Evolutionary conservation across 192 early-diverging fungal genomes (phyloP).

Genomic region (Linderina pennispora): DNA sequence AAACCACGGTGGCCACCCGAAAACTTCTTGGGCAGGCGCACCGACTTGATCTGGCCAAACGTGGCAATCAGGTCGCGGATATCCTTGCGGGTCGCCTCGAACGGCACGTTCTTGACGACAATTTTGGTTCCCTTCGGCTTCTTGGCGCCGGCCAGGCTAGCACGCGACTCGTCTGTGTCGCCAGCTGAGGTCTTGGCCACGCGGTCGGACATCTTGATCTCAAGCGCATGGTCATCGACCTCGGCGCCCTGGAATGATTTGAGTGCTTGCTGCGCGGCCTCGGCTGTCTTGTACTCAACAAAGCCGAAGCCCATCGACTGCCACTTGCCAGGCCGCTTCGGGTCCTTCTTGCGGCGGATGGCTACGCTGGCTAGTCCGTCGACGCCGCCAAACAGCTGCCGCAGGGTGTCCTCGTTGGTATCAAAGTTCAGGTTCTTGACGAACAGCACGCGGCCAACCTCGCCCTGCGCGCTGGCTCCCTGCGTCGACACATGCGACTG

Average conservation of each 20-base stretch:
- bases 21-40: slow-evolving; percentile 92
- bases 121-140: slow-evolving; percentile 76
- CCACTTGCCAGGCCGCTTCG: slow-evolving; percentile 69
- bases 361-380: slow-evolving; percentile 76
- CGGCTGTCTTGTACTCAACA: slow-evolving; percentile 79
- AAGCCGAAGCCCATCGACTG: slow-evolving; percentile 98
- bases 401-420: slow-evolving; percentile 76
- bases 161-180: neutral
- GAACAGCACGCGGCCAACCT: slow-evolving; percentile 77
- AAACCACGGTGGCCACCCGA: slow-evolving; percentile 94
- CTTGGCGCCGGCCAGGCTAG: slow-evolving; percentile 39
- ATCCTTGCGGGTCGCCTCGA: slow-evolving; percentile 94
- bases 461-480: slow-evolving; percentile 40
- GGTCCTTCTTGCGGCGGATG: slow-evolving; percentile 79
- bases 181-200: slow-evolving; percentile 39
- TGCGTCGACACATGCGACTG: slow-evolving; percentile 30
- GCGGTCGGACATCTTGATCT: slow-evolving; percentile 86
- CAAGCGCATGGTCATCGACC: slow-evolving; percentile 83
- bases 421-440: slow-evolving; percentile 95
- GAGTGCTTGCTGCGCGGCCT: slow-evolving; percentile 77
- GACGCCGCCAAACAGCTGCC: slow-evolving; percentile 64
- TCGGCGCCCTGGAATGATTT: slow-evolving; percentile 79
- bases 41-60: slow-evolving; percentile 92
- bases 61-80: slow-evolving; percentile 83
- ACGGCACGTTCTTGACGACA: slow-evolving; percentile 93